Evolutionary conservation across 2,329 filamentous ascomycete species (phyloP), one percentile per base, ranked within the genome.

Genomic region (Ceratocystis colombiana): DNA sequence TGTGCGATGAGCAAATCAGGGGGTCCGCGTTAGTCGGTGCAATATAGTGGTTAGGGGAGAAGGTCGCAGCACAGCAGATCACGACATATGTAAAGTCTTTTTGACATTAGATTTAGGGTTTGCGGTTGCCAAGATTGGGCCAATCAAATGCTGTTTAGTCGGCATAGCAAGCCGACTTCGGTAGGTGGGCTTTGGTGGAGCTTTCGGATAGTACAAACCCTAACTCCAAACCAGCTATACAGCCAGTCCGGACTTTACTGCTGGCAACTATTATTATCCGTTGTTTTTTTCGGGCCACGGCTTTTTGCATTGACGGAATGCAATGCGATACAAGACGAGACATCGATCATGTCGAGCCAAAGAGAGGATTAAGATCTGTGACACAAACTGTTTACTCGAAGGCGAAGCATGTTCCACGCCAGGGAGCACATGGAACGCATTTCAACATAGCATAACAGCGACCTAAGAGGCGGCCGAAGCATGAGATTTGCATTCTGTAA

Each of bases 251-350:
- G 10, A 15, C 37, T 41, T 41, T 41, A 41, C 37, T 41, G 3
- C 3, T 15, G 10, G 12, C 37, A 41, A 41, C 37, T 41, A 41
- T 15, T 41, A 15, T 15, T 41, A 15, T 15, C 37, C 37, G 3
- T 1, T 10, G 37, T 41, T 41, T 37, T 37, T 33, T 41, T 15
- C 8, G 10, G 25, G 20, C 25, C 50, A 55, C n/a, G 20, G 22
- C 25, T 33, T 30, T n/a, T 30, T 37, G 55, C 55, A 59, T 59
- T 30, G 33, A 59, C 17, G 15, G 12, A 30, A 2, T 22, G 30
- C n/a, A 59, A 33, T 59, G 17, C 28, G 55, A 59, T n/a, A 37
- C 55, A 59, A 59, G 55, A 33, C 55, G 55, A 59, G 55, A 59
- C 55, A 59, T n/a, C 55, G 55, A 59, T 59, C 55, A 59, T 37